These are phyloP conservation scores for Prillingera fragicola DNA, from an alignment of 1,284 basidiomycete genomes.

Conservation along the genomic window DNA sequence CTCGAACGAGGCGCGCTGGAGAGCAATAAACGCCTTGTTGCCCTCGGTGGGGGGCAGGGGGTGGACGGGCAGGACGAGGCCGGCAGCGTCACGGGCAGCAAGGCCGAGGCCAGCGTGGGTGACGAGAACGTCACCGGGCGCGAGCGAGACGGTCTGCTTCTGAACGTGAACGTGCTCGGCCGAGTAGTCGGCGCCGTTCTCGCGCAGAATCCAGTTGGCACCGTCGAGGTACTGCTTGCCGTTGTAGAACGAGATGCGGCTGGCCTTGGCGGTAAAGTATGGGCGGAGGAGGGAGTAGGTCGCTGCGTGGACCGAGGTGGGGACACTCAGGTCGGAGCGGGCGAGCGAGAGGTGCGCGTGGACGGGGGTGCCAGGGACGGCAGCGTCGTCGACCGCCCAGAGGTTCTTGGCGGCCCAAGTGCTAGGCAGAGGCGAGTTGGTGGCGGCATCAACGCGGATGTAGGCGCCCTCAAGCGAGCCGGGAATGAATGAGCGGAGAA, in stretches of 20 bases:
- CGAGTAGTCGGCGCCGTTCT: slow-evolving; percentile 8
- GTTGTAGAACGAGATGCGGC: slow-evolving; percentile 39
- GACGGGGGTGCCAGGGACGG: slow-evolving; percentile 19
- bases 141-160: slow-evolving; percentile 20
- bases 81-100: slow-evolving; percentile 7
- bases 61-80: slow-evolving; percentile 32
- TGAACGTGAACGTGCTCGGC: slow-evolving; percentile 26
- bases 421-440: slow-evolving; percentile 7
- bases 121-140: slow-evolving; percentile 38
- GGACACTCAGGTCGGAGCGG: slow-evolving; percentile 21
- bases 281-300: slow-evolving; percentile 41
- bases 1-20: slow-evolving; percentile 36
- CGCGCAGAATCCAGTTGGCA: slow-evolving; percentile 31
- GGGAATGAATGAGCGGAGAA: slow-evolving; percentile 21
- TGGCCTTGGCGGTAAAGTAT: slow-evolving; percentile 29
- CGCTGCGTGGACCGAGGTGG: slow-evolving; percentile 27
- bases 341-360: slow-evolving; percentile 36
- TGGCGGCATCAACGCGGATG: slow-evolving; percentile 24
- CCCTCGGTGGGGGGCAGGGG: slow-evolving; percentile 21
- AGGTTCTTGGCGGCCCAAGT: slow-evolving; percentile 11
- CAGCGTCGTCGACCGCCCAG: slow-evolving; percentile 14
- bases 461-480: slow-evolving; percentile 13
- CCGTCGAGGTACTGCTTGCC: slow-evolving; percentile 28
- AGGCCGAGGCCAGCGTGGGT: slow-evolving; percentile 29
- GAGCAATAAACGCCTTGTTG: slow-evolving; percentile 20